These are phyloP conservation scores for Neofusicoccum laricinum DNA, from an alignment of 2,329 filamentous ascomycete species.

Conservation along the genomic window DNA sequence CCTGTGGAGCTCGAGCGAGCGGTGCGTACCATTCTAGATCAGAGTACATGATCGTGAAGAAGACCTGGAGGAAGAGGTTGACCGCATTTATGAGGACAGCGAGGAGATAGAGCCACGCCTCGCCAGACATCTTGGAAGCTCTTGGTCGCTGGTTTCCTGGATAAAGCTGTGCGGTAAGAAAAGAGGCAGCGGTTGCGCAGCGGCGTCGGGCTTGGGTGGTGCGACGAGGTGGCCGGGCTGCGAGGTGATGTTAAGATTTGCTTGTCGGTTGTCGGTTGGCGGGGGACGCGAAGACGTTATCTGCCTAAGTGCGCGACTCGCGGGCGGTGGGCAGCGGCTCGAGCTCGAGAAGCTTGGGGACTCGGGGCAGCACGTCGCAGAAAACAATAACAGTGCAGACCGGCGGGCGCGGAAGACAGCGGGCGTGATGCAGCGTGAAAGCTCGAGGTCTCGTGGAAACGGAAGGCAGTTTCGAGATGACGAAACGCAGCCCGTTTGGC, in stretches of 20 bases:
- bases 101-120: conserved; percentile 97
- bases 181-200: background rate
- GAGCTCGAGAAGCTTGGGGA: conserved; percentile 4
- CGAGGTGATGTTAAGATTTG: conserved; percentile 15
- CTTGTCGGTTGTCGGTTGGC: conserved; percentile 14
- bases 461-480: background rate
- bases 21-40: conserved; percentile 93
- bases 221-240: conserved; percentile 1
- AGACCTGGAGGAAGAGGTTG: conserved; percentile 99
- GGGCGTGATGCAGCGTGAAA: background rate
- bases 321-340: background rate
- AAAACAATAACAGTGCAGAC: background rate
- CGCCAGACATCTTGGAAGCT: conserved; percentile 75
- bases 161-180: background rate
- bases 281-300: conserved; percentile 17
- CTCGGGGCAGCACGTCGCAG: background rate
- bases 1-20: background rate
- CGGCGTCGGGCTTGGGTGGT: background rate
- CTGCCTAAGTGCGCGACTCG: conserved; percentile 6
- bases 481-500: conserved; percentile 6
- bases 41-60: conserved; percentile 99
- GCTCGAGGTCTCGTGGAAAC: background rate
- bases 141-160: background rate
- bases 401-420: background rate
- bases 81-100: conserved; percentile 99